phyloP scores from a whole-genome alignment of 1,139 yeast species.

The Blastobotrys illinoisensis region DNA sequence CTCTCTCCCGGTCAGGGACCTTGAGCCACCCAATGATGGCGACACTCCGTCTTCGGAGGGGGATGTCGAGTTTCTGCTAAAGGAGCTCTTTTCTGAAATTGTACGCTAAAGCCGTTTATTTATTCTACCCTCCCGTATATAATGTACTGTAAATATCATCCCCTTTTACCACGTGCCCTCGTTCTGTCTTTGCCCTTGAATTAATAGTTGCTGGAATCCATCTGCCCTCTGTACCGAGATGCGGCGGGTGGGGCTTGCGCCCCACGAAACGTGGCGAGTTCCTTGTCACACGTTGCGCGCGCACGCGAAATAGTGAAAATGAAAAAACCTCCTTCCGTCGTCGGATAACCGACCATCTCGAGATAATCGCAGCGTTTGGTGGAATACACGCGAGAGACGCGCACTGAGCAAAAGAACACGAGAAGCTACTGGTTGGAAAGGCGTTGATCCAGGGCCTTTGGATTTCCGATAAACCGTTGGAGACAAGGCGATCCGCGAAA shows the following conservation, averaged over 20 bases:
- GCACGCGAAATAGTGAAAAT: not conserved
- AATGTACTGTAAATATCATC: not conserved
- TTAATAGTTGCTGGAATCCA: too few species aligned
- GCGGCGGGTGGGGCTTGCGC: not conserved
- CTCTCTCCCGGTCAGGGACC: not conserved
- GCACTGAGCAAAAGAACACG: not conserved
- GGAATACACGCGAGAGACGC: not conserved
- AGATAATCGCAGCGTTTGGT: not conserved
- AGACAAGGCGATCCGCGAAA: not conserved
- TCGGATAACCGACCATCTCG: not conserved
- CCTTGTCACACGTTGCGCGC: not conserved
- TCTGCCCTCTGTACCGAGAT: not conserved
- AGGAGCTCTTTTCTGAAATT: slow-evolving; percentile 10
- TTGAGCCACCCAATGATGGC: not conserved
- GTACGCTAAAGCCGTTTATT: not conserved
- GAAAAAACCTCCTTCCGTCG: not conserved
- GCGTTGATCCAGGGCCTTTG: not conserved
- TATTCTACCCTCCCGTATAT: not conserved
- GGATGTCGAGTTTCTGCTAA: slow-evolving; percentile 10
- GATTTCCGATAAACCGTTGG: not conserved
- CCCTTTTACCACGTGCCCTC: too few species aligned
- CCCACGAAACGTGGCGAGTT: not conserved
- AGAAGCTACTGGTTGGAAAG: not conserved
- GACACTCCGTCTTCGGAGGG: not conserved
- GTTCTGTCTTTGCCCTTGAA: too few species aligned